Percentiles rank a stretch among this genome's conserved stretches.
phyloP scores from a whole-genome alignment of 75 land plant genomes.

The Isoetes taiwanensis region DNA sequence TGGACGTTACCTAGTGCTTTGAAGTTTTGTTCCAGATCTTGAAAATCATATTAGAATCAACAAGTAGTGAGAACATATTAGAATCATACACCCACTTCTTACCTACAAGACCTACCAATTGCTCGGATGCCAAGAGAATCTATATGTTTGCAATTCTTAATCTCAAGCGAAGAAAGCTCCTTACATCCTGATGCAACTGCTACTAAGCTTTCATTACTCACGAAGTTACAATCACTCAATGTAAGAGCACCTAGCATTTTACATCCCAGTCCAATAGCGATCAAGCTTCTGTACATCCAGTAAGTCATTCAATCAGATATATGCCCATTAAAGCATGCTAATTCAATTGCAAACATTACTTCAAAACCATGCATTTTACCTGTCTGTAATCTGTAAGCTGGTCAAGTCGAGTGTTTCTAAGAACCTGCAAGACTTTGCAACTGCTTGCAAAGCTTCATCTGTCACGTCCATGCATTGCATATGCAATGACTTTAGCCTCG shows the following conservation, averaged over 20 bases:
- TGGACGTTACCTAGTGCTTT: too few species aligned
- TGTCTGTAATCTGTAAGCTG: conserved; percentile 77
- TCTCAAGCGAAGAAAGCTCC: conserved; percentile 48
- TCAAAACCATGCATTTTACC: too few species aligned
- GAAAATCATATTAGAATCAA: too few species aligned
- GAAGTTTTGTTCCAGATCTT: too few species aligned
- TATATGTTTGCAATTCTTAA: conserved; percentile 79
- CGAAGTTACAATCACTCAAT: conserved; percentile 61
- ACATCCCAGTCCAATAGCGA: conserved; percentile 70
- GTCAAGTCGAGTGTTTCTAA: conserved; percentile 50
- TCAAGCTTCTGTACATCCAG: conserved; percentile 67
- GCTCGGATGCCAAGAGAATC: conserved; percentile 49
- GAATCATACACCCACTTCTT: too few species aligned
- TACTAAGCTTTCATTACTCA: conserved; percentile 56
- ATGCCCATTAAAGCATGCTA: too few species aligned
- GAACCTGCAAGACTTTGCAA: conserved; percentile 41
- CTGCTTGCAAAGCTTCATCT: conserved; percentile 59
- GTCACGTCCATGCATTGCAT: conserved; percentile 56
- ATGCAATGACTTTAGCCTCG: conserved; percentile 40
- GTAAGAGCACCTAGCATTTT: conserved; percentile 56
- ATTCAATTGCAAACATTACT: too few species aligned
- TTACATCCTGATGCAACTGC: conserved; percentile 65
- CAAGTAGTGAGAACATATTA: too few species aligned
- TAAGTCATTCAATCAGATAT: too few species aligned
- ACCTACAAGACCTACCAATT: conserved; percentile 72